phyloP scores from a whole-genome alignment of 1,284 basidiomycete genomes.

The Malassezia equina region DNA sequence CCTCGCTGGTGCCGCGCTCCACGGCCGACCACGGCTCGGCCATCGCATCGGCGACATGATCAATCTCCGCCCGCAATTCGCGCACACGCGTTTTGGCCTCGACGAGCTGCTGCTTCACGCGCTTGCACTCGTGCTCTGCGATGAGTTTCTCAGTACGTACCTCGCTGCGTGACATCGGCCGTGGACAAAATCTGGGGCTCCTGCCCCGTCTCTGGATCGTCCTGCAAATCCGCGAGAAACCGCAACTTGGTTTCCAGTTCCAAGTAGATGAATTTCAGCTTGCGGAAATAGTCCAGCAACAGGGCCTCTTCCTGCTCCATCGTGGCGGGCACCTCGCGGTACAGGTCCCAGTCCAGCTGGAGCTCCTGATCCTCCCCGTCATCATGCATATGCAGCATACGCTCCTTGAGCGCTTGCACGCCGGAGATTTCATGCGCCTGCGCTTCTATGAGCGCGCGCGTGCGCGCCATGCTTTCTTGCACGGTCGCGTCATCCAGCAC shows the following conservation, averaged over 20 bases:
- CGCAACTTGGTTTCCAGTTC: slow-evolving; percentile 43
- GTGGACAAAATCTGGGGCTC: slow-evolving; percentile 37
- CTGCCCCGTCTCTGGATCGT: slow-evolving; percentile 35
- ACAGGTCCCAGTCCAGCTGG: slow-evolving; percentile 34
- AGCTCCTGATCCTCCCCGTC: slow-evolving; percentile 19
- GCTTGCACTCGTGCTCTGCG: slow-evolving; percentile 24
- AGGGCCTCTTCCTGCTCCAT: slow-evolving; percentile 31
- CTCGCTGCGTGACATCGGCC: slow-evolving; percentile 30
- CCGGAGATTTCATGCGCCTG: not conserved
- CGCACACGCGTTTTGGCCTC: slow-evolving; percentile 34
- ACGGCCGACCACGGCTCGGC: slow-evolving; percentile 27
- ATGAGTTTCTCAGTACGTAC: not conserved
- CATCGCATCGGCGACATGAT: slow-evolving; percentile 24
- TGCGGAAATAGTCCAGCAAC: slow-evolving; percentile 37
- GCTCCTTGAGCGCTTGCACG: slow-evolving; percentile 3
- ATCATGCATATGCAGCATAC: not conserved
- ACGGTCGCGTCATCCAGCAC: not conserved
- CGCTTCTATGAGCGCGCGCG: not conserved
- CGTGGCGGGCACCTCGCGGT: slow-evolving; percentile 33
- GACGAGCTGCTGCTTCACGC: slow-evolving; percentile 35
- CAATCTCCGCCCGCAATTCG: slow-evolving; percentile 26
- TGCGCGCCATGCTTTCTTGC: not conserved
- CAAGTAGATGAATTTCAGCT: slow-evolving; percentile 42
- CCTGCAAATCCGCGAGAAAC: slow-evolving; percentile 37
- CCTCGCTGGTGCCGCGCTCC: slow-evolving; percentile 22